Percentiles rank a stretch among this genome's conserved stretches.
These are phyloP conservation scores for Lentinula novae-zelandiae DNA, from an alignment of 1,284 basidiomycete genomes.

Conservation along the genomic window DNA sequence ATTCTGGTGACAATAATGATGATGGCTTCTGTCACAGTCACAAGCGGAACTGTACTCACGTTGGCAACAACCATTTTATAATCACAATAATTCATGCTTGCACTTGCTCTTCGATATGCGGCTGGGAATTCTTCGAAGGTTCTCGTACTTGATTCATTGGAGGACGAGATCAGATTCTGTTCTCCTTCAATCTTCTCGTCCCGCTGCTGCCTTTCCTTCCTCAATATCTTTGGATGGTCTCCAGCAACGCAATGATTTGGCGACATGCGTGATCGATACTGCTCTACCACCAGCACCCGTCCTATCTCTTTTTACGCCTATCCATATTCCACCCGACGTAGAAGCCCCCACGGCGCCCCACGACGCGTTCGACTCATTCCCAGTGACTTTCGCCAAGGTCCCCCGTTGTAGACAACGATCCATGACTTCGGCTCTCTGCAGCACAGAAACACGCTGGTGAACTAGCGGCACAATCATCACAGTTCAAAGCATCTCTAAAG, in stretches of 20 bases:
- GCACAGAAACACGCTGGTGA: slow-evolving; percentile 2
- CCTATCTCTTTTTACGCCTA: slow-evolving; percentile 3
- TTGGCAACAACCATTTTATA: too few species aligned
- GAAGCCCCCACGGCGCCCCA: neutral
- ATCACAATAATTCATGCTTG: too few species aligned
- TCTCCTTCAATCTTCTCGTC: neutral
- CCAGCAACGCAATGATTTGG: neutral
- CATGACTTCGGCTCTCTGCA: neutral
- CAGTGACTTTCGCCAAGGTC: neutral
- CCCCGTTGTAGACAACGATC: neutral
- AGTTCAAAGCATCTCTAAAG: slow-evolving; percentile 5
- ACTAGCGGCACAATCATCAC: neutral
- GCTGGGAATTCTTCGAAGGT: slow-evolving; percentile 1
- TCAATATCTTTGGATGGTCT: slow-evolving; percentile 4
- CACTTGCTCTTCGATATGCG: neutral
- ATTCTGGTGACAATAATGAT: neutral
- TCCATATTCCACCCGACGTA: neutral
- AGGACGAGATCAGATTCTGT: slow-evolving; percentile 11
- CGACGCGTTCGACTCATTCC: neutral
- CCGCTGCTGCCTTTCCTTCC: neutral
- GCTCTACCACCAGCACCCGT: slow-evolving; percentile 4
- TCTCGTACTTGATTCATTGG: slow-evolving; percentile 11
- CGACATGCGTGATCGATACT: neutral
- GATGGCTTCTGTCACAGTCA: too few species aligned
- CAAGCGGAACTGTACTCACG: too few species aligned